Percentiles rank a stretch among this genome's conserved stretches.
These are phyloP conservation scores for Mycena albidolilacea DNA, from an alignment of 768 basidiomycete genomes.

Conservation along the genomic window DNA sequence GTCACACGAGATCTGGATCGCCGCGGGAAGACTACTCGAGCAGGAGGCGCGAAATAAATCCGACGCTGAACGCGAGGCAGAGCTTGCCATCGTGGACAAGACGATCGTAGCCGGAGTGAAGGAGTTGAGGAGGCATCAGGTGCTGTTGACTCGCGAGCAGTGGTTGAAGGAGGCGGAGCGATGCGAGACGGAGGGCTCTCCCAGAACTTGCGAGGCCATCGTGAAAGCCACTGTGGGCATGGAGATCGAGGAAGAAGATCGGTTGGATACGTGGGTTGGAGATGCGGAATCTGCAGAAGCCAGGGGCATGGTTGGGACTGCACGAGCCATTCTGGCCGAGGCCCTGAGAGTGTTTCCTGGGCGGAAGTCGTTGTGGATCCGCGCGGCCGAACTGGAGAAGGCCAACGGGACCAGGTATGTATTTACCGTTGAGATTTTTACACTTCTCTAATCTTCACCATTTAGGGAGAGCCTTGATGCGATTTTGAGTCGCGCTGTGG, in stretches of 20 bases:
- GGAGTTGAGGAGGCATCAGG: slow-evolving; percentile 85
- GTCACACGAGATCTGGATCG: slow-evolving; percentile 99
- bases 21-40: slow-evolving; percentile 92
- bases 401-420: slow-evolving; percentile 84
- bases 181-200: slow-evolving; percentile 89
- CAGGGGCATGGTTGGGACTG: slow-evolving; percentile 83
- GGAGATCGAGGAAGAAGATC: slow-evolving; percentile 96
- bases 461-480: slow-evolving; percentile 83
- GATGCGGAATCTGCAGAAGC: slow-evolving; percentile 90
- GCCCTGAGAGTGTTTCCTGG: slow-evolving; percentile 94
- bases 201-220: slow-evolving; percentile 93
- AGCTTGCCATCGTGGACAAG: slow-evolving; percentile 84
- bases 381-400: slow-evolving; percentile 95
- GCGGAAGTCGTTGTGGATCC: slow-evolving; percentile 87
- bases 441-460: slow-evolving; percentile 1
- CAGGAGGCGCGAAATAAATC: slow-evolving; percentile 78
- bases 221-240: slow-evolving; percentile 94
- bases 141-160: slow-evolving; percentile 90
- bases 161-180: slow-evolving; percentile 97
- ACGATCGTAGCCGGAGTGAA: slow-evolving; percentile 90
- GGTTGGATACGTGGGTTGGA: slow-evolving; percentile 89
- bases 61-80: slow-evolving; percentile 69
- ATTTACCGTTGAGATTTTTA: slow-evolving; percentile 4
- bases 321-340: slow-evolving; percentile 91
- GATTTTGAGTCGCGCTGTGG: slow-evolving; percentile 85